These are phyloP conservation scores for Xylaria multiplex DNA, from an alignment of 2,329 filamentous ascomycete genomes.

Conservation along the genomic window DNA sequence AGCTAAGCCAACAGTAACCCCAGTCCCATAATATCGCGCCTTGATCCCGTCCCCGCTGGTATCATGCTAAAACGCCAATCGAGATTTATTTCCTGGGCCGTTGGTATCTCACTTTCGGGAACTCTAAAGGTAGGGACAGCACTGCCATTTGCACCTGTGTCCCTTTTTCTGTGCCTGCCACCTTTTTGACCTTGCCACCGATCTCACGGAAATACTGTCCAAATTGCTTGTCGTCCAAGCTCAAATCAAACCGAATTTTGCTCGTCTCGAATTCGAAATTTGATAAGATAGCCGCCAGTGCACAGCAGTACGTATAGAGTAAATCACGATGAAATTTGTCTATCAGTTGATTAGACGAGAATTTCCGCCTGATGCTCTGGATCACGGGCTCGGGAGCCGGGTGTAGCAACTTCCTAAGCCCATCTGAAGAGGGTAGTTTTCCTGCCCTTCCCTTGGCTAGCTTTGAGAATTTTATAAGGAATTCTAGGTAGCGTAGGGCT, in stretches of 20 bases:
- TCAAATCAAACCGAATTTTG: slow-evolving; percentile 76
- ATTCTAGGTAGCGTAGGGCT: slow-evolving; percentile 68
- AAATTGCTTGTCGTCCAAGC: slow-evolving; percentile 76
- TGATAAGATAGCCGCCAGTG: slow-evolving; percentile 75
- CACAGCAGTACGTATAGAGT: slow-evolving; percentile 77
- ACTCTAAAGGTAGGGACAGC: slow-evolving; percentile 80
- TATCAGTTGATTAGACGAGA: slow-evolving; percentile 71
- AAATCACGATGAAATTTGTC: slow-evolving; percentile 78
- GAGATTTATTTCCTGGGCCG: slow-evolving; percentile 25
- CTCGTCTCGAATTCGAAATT: slow-evolving; percentile 77
- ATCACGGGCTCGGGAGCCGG: slow-evolving; percentile 70
- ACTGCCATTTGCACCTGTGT: slow-evolving; percentile 68
- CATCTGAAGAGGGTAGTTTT: slow-evolving; percentile 69
- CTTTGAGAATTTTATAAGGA: slow-evolving; percentile 65
- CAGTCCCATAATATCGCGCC: background rate
- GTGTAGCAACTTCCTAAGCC: slow-evolving; percentile 66
- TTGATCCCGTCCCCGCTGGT: background rate
- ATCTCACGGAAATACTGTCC: slow-evolving; percentile 79
- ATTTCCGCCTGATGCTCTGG: slow-evolving; percentile 74
- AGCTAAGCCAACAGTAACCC: background rate
- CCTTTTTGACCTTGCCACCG: slow-evolving; percentile 72
- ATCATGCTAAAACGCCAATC: slow-evolving; percentile 4
- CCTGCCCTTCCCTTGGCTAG: slow-evolving; percentile 59
- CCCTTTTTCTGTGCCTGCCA: slow-evolving; percentile 70
- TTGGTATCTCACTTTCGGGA: slow-evolving; percentile 70